Evolutionary conservation across 2,329 filamentous ascomycete genomes (phyloP).

Genomic region (Domatiomyces globalis): DNA sequence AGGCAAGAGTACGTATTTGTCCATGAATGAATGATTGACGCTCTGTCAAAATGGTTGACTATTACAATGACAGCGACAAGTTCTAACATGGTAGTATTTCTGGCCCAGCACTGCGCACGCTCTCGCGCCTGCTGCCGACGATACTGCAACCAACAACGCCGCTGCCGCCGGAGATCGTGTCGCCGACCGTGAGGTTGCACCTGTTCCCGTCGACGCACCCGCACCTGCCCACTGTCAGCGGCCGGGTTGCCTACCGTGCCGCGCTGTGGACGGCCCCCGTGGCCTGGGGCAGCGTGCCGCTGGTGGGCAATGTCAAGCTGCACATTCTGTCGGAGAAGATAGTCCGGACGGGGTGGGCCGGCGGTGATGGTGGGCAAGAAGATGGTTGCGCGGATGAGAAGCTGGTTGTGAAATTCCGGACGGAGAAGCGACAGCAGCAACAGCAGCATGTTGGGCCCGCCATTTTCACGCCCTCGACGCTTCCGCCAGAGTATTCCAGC

Average conservation of each 20-base stretch:
- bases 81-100: conserved; percentile 22
- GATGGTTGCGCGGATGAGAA: conserved; percentile 45
- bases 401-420: conserved; percentile 83
- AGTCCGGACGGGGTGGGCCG: conserved; percentile 39
- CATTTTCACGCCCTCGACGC: conserved; percentile 2
- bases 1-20: conserved; percentile 40
- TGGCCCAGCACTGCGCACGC: conserved; percentile 34
- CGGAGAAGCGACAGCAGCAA: conserved; percentile 29
- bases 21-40: conserved; percentile 1
- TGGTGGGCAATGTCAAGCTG: conserved; percentile 78
- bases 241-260: conserved; percentile 77
- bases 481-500: conserved; percentile 12
- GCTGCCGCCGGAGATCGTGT: conserved; percentile 47
- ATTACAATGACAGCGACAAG: conserved; percentile 9
- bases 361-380: conserved; percentile 20
- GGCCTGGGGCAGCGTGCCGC: conserved; percentile 83
- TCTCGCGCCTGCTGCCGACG: conserved; percentile 49
- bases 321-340: conserved; percentile 85
- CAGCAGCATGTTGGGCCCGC: background rate
- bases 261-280: conserved; percentile 93
- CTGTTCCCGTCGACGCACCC: conserved; percentile 48
- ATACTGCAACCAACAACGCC: conserved; percentile 41
- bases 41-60: background rate
- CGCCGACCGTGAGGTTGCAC: conserved; percentile 47
- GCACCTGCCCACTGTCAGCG: conserved; percentile 78